A percentile compares a stretch with the other conserved stretches of the same genome.
Conservation (phyloP, 208 protist species). For the Vickermania ingenoplastis region DNA sequence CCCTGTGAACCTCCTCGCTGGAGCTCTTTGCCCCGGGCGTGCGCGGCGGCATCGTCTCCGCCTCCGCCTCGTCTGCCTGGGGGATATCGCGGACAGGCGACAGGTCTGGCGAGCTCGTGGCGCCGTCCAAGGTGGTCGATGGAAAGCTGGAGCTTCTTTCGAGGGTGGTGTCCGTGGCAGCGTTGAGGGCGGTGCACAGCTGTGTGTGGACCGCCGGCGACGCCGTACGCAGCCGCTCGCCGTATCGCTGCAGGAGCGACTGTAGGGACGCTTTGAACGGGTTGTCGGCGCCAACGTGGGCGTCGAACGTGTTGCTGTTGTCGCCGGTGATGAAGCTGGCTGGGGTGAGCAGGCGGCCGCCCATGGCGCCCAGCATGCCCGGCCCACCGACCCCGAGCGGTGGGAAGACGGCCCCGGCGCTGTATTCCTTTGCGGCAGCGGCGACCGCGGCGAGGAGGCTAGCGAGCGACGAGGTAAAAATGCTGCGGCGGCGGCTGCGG, state of each 20-base stretch:
- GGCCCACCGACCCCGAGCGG: constrained; percentile 1
- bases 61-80: too few species aligned
- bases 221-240: constrained; percentile 11
- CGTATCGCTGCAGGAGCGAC: constrained; percentile 19
- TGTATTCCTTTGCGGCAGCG: constrained; percentile 21
- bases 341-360: constrained; percentile 11
- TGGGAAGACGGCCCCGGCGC: not conserved
- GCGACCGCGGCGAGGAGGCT: constrained; percentile 36
- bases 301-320: constrained; percentile 16
- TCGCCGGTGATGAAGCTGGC: constrained; percentile 13
- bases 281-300: not conserved
- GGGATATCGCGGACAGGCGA: too few species aligned
- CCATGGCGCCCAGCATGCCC: constrained; percentile 5
- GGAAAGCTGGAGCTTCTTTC: too few species aligned
- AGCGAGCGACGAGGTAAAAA: constrained; percentile 36
- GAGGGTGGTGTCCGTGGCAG: too few species aligned
- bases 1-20: too few species aligned
- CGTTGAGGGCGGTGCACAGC: too few species aligned
- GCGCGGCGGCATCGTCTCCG: too few species aligned
- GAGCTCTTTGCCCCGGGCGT: too few species aligned
- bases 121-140: too few species aligned
- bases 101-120: too few species aligned
- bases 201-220: constrained; percentile 26
- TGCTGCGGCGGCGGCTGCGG: constrained; percentile 30
- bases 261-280: constrained; percentile 17